Conservation (phyloP, 805 yeast genomes). For the Komagataella ulmi region DNA sequence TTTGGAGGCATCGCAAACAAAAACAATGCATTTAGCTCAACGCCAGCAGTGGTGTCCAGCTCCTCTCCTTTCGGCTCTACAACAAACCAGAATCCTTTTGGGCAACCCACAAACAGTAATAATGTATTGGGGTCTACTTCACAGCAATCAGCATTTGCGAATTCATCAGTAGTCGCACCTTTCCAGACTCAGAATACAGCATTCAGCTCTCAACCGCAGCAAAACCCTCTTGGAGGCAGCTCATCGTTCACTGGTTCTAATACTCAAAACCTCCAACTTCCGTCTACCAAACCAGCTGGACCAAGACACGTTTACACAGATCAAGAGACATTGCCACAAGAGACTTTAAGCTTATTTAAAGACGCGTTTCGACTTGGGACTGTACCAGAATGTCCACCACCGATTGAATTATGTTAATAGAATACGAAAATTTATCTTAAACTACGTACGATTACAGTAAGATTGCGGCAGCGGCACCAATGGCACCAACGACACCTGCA, state of each 20-base stretch:
- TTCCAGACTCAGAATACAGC: not conserved
- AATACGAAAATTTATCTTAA: not conserved
- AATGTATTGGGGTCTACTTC: not conserved
- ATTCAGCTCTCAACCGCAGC: not conserved
- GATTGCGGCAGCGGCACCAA: not conserved
- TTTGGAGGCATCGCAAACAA: not conserved
- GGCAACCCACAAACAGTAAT: not conserved
- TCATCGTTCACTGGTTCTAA: not conserved
- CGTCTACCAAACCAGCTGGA: not conserved
- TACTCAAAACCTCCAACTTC: not conserved
- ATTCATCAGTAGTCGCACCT: not conserved
- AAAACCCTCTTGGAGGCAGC: not conserved
- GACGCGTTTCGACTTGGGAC: constrained; percentile 1
- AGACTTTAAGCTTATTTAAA: not conserved
- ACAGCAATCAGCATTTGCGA: not conserved
- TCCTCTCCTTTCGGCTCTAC: not conserved
- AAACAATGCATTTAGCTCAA: not conserved
- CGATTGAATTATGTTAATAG: constrained; percentile 1
- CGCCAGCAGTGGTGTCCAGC: not conserved
- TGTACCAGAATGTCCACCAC: constrained; percentile 2
- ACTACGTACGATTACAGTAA: not conserved
- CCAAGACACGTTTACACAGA: not conserved
- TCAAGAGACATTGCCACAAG: not conserved
- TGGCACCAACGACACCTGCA: not conserved
- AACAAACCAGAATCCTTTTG: not conserved